Base-by-base conservation (phyloP, 2,329 filamentous ascomycete species). In the Ascochyta lentis region DNA sequence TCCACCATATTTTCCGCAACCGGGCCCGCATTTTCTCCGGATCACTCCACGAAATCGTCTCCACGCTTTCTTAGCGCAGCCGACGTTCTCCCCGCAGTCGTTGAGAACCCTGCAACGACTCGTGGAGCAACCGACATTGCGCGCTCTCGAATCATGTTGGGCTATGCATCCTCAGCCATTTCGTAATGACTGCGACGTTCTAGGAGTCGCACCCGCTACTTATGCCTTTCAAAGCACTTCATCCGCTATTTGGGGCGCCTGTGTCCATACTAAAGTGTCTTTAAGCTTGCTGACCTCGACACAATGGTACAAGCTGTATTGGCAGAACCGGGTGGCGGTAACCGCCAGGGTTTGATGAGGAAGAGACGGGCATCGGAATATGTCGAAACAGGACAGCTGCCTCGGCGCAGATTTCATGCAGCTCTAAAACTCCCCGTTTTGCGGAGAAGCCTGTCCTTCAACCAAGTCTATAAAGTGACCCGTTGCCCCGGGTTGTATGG, bases 361-460 rank as follows among this genome's bases (percentile, higher is more conserved):
- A 40, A 57, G 33, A 48, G 48, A 53, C 52, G 62, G 57, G 63
- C 64, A 58, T 60, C 52, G 49, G 58, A n/a, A 38, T 58, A 60
- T 39, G 34, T 45, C 47, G 37, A 31, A 53, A 52, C 55, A 47
- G 42, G 56, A 40, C 33, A 55, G 23, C 41, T 60, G 45, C 65
- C 62, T 67, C 61, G 65, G 65, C 40, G 62, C 39, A 50, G 16
- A 33, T 31, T 50, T 46, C 50, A 51, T 56, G 53, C 46, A 51
- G 43, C 45, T 48, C 40, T 43, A 29, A 26, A 34, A 52, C 33
- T 41, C 38, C 34, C 41, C 46, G 22, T 37, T 60, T 58, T 67
- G 65, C 60, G 65, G 66, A 66, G 65, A 67, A 66, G 60, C 56
- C 54, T 68, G 61, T 39, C 49, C n/a, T 34, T 34, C 38, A 6